Conservation (phyloP, 2,329 filamentous ascomycete genomes). For the Fusarium nelsonii region DNA sequence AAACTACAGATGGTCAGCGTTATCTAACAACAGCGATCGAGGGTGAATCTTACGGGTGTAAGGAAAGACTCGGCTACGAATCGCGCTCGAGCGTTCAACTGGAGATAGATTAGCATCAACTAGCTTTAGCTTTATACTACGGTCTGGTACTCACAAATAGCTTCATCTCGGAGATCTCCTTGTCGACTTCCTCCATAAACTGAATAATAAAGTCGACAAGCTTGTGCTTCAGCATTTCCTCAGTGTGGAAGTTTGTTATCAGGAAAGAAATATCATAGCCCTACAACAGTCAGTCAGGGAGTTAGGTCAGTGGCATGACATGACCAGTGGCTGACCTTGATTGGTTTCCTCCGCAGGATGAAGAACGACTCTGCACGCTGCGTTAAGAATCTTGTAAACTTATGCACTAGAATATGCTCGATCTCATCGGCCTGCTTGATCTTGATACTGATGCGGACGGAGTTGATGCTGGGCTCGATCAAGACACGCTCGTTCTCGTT, state of each 20-base stretch:
- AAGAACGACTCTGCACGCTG: constrained; percentile 89
- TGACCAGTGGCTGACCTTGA: constrained; percentile 74
- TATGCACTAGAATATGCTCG: constrained; percentile 97
- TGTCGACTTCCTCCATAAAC: constrained; percentile 99
- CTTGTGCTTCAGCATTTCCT: constrained; percentile 99
- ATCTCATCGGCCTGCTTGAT: constrained; percentile 99
- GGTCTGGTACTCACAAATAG: constrained; percentile 81
- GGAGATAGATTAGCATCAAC: constrained; percentile 37
- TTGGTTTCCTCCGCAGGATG: constrained; percentile 92
- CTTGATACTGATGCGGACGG: constrained; percentile 95
- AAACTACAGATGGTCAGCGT: constrained; percentile 48
- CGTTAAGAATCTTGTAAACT: constrained; percentile 96
- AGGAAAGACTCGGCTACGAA: constrained; percentile 99
- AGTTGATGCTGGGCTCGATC: constrained; percentile 97
- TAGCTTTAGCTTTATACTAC: not conserved
- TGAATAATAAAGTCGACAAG: constrained; percentile 99
- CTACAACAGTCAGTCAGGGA: constrained; percentile 58
- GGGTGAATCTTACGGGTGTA: constrained; percentile 76
- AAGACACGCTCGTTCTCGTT: constrained; percentile 98
- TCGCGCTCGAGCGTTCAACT: constrained; percentile 96
- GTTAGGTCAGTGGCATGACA: not conserved
- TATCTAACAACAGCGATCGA: not conserved
- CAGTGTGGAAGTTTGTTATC: constrained; percentile 98
- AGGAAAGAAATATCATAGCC: constrained; percentile 99
- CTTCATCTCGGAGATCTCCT: constrained; percentile 99